Percentiles rank a stretch among this genome's conserved stretches.
Evolutionary conservation across 331 rosid genomes (phyloP).

Genomic region (Dryas integrifolia): DNA sequence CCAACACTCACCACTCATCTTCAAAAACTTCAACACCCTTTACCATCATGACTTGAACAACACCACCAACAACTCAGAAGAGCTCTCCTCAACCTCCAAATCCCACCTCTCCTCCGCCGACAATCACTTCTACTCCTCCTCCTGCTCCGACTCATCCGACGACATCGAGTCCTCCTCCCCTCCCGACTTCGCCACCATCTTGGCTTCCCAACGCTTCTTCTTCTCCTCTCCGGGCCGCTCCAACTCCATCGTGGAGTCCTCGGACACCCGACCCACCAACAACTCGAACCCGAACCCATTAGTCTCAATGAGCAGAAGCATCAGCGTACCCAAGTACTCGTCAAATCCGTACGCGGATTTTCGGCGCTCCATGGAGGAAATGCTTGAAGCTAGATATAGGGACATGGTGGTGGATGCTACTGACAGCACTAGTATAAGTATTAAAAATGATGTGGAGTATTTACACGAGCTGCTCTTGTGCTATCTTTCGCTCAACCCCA

Average conservation of each 20-base stretch:
- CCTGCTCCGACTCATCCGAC: conserved; percentile 18
- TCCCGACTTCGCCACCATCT: conserved; percentile 63
- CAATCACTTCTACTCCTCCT: conserved; percentile 27
- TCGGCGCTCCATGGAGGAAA: conserved; percentile 78
- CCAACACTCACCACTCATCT: conserved; percentile 24
- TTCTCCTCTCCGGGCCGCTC: conserved; percentile 88
- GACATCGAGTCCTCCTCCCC: conserved; percentile 37
- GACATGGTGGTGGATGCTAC: conserved; percentile 23
- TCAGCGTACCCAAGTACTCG: conserved; percentile 62
- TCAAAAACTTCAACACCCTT: conserved; percentile 25
- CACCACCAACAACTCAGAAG: not conserved
- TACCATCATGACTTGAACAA: conserved; percentile 9
- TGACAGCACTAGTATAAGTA: no score
- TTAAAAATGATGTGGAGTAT: conserved; percentile 53
- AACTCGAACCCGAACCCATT: not conserved
- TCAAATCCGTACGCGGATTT: conserved; percentile 67
- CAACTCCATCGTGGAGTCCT: conserved; percentile 71
- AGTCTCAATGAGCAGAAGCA: conserved; percentile 33
- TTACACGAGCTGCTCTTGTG: conserved; percentile 71
- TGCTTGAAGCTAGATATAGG: conserved; percentile 56
- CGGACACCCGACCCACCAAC: conserved; percentile 27
- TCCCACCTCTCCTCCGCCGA: conserved; percentile 31
- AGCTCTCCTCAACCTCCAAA: conserved; percentile 25
- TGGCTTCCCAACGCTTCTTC: conserved; percentile 78
- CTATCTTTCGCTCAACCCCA: conserved; percentile 72